Conservation (phyloP, 2,329 filamentous ascomycete species). For the Westerdykella ornata region DNA sequence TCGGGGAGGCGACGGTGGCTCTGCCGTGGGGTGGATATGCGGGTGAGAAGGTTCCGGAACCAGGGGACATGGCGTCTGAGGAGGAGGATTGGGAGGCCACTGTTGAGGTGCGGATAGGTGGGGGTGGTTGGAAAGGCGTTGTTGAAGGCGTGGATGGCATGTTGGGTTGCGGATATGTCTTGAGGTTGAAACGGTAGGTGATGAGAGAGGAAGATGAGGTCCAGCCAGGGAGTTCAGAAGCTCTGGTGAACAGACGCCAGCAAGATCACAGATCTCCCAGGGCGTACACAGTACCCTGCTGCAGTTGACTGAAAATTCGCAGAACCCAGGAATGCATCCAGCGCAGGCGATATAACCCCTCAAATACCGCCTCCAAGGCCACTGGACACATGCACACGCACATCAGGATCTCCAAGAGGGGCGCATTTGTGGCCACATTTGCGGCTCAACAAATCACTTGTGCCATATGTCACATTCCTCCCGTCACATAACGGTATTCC, state of each 20-base stretch:
- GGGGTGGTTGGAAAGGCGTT: conserved; percentile 22
- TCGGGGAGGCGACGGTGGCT: conserved; percentile 15
- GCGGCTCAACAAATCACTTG: conserved; percentile 21
- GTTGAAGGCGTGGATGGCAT: conserved; percentile 19
- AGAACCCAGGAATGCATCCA: background rate
- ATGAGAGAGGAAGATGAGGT: conserved; percentile 3
- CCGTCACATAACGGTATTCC: no score
- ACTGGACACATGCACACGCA: no score
- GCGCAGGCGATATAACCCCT: background rate
- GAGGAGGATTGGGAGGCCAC: conserved; percentile 22
- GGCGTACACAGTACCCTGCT: no score
- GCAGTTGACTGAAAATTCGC: no score
- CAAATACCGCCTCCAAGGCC: conserved; percentile 7
- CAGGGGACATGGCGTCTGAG: conserved; percentile 20
- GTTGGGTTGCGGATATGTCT: conserved; percentile 5
- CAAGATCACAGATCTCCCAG: background rate
- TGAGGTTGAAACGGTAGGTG: conserved; percentile 1
- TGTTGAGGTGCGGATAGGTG: conserved; percentile 28
- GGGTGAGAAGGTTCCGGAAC: conserved; percentile 11
- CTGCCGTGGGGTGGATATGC: conserved; percentile 2
- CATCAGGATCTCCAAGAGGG: conserved; percentile 2
- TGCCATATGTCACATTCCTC: conserved; percentile 1
- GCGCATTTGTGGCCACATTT: conserved; percentile 15
- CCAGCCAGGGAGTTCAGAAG: conserved; percentile 6
- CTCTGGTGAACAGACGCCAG: conserved; percentile 1